Evolutionary conservation across 108 stramenopile genomes (phyloP).

Genomic region (Conticribra weissflogii): DNA sequence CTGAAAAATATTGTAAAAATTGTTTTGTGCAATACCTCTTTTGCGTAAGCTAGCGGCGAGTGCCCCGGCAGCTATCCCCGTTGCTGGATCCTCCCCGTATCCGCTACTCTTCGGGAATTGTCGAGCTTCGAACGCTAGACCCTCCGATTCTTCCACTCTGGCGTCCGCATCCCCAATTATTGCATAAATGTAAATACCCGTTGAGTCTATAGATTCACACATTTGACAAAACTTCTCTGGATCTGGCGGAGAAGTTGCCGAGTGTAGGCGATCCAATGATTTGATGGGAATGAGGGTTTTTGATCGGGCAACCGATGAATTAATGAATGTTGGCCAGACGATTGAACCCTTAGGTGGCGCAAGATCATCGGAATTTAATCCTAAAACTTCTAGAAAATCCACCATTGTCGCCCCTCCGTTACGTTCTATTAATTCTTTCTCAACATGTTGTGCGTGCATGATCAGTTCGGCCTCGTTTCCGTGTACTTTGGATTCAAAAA

Average conservation of each 20-base stretch:
- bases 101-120: slow-evolving; percentile 68
- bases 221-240: slow-evolving; percentile 41
- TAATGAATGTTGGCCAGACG: slow-evolving; percentile 45
- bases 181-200: slow-evolving; percentile 68
- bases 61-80: slow-evolving; percentile 80
- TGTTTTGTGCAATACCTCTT: slow-evolving; percentile 6
- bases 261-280: slow-evolving; percentile 49
- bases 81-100: slow-evolving; percentile 79
- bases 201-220: slow-evolving; percentile 65
- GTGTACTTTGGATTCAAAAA: slow-evolving; percentile 19
- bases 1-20: slow-evolving; percentile 61
- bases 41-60: slow-evolving; percentile 60
- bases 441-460: slow-evolving; percentile 24
- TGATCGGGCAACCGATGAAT: slow-evolving; percentile 63
- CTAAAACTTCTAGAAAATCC: slow-evolving; percentile 21
- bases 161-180: neutral
- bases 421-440: slow-evolving; percentile 15
- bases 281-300: slow-evolving; percentile 71
- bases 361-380: slow-evolving; percentile 19
- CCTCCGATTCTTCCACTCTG: slow-evolving; percentile 1
- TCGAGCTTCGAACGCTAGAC: slow-evolving; percentile 51
- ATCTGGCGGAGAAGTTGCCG: slow-evolving; percentile 46
- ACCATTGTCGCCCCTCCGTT: slow-evolving; percentile 4
- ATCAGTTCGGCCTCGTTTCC: slow-evolving; percentile 34
- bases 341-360: slow-evolving; percentile 2